These are phyloP conservation scores for Talaromyces sp. DNA, from an alignment of 2,329 filamentous ascomycete genomes.

Conservation along the genomic window DNA sequence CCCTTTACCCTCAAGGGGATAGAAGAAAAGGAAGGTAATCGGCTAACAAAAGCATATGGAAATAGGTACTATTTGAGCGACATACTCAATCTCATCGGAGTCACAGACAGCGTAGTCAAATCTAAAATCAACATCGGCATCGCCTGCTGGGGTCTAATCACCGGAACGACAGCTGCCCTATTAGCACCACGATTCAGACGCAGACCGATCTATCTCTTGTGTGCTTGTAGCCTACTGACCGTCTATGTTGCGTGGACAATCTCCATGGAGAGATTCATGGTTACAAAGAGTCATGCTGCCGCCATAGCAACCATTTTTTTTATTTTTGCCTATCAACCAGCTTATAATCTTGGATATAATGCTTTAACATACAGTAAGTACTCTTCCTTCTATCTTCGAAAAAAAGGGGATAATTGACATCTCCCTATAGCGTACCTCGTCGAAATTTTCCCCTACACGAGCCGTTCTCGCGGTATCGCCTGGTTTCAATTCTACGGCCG, in stretches of 20 bases:
- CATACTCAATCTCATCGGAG: conserved; percentile 39
- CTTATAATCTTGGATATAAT: conserved; percentile 65
- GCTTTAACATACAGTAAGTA: conserved; percentile 48
- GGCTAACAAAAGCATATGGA: conserved; percentile 35
- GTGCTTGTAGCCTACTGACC: conserved; percentile 49
- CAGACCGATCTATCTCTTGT: conserved; percentile 47
- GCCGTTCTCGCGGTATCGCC: conserved; percentile 58
- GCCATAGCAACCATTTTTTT: conserved; percentile 52
- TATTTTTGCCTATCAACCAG: conserved; percentile 58
- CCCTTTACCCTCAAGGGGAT: too few relatives aligned
- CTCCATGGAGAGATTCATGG: conserved; percentile 38
- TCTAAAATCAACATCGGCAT: conserved; percentile 39
- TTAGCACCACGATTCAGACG: conserved; percentile 43
- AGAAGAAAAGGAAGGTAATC: not conserved
- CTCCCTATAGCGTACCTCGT: conserved; percentile 45
- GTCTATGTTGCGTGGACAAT: conserved; percentile 59
- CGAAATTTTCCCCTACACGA: conserved; percentile 58
- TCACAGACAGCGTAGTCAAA: conserved; percentile 36
- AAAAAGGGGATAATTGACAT: not conserved
- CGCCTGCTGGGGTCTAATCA: conserved; percentile 43
- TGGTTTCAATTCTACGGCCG: conserved; percentile 56
- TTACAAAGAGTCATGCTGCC: conserved; percentile 36
- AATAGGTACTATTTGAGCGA: conserved; percentile 29
- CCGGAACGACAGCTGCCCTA: conserved; percentile 39
- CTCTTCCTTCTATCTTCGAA: not conserved